phyloP scores from a whole-genome alignment of 73 alveolate genomes.

The Uronychia setigera region DNA sequence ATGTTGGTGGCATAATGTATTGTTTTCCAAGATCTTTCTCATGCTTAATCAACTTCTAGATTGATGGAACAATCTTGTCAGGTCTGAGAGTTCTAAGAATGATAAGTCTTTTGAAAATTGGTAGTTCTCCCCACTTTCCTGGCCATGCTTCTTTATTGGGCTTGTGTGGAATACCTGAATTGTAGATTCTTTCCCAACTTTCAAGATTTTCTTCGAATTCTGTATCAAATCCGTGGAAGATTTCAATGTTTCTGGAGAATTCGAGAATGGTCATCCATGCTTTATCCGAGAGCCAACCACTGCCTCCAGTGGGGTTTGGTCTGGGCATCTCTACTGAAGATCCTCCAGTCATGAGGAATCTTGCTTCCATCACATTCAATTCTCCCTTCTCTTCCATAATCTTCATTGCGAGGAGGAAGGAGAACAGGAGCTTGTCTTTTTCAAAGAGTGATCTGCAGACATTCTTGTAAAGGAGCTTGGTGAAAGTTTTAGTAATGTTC shows the following conservation, averaged over 20 bases:
- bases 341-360: constrained; percentile 97
- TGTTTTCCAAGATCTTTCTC: constrained; percentile 91
- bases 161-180: constrained; percentile 77
- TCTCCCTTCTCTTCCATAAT: constrained; percentile 73
- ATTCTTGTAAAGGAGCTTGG: constrained; percentile 72
- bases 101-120: constrained; percentile 82
- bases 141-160: constrained; percentile 89
- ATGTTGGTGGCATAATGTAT: constrained; percentile 95
- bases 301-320: constrained; percentile 86
- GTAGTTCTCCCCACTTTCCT: constrained; percentile 77
- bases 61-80: constrained; percentile 94
- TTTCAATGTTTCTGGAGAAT: constrained; percentile 79
- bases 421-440: constrained; percentile 95
- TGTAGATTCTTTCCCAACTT: constrained; percentile 92
- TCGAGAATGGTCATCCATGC: constrained; percentile 94
- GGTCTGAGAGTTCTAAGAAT: constrained; percentile 94
- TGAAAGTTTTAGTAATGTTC: constrained; percentile 66
- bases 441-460: constrained; percentile 97
- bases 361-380: constrained; percentile 62
- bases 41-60: constrained; percentile 83
- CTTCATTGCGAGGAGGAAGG: constrained; percentile 85
- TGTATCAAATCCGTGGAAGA: constrained; percentile 86
- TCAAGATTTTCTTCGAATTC: constrained; percentile 81
- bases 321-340: constrained; percentile 84
- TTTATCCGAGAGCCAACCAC: constrained; percentile 90